Evolutionary conservation across 140 eudicot species (phyloP), one percentile per base, ranked within the genome.

Genomic region (Cichorium intybus): DNA sequence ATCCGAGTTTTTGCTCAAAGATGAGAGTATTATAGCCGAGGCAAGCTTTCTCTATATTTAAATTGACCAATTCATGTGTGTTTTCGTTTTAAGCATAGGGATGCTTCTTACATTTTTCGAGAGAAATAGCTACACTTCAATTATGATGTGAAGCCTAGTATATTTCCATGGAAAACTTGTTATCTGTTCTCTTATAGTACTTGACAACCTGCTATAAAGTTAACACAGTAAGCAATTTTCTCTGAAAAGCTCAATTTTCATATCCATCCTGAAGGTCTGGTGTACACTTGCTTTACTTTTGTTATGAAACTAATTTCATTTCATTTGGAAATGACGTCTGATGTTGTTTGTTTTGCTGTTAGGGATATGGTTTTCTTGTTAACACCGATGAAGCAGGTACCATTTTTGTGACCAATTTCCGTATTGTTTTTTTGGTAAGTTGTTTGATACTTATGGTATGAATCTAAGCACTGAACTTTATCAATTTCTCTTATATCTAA

Each of bases 331-430:
- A 55, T 15, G 43, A 18, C 70, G 9, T 52, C 55, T 75, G 75
- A 69, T 22, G 48, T 48, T 70, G 43, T 47, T 35, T 53, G 11
- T 73, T 34, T 68, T 71, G 57, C 64, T 71, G 71, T 24, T 80
- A 88, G 99, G 97, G 90, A 54, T 56, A 75, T 82, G 97, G 94
- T 33, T 94, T 85, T 72, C 97, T 93, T 84, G 99, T 89, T 51
- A 93, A 93, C 72, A 82, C 85, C 8, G 89, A 89, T 67, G 96
- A 93, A 78, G 94, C 97, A 17, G 99, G 99, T 34, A 82, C 88
- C 9, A 70, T 84, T 81, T 83, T 81, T 47, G 97, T 93, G 47
- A 93, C 99, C 46, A 93, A 88, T 66, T 93, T 81, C 27, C 97
- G 99, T 28, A 89, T 93, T 66, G 88, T 93, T 39, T 89, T 93